Conservation (phyloP, 23 red algal species). For the Chondrus crispus region DNA sequence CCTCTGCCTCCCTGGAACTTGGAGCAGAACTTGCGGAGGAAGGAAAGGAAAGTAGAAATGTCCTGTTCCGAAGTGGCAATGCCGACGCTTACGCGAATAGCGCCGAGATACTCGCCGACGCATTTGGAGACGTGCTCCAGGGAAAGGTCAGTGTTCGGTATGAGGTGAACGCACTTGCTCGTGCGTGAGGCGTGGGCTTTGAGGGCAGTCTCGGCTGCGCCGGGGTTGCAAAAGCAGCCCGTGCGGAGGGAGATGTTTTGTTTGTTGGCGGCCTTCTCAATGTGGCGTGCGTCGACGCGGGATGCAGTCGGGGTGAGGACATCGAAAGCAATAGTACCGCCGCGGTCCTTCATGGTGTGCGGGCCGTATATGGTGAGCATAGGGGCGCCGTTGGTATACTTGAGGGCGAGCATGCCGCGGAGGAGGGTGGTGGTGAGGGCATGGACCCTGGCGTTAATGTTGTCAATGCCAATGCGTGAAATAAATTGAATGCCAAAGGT, state of each 20-base stretch:
- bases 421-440: conserved; percentile 15
- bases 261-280: conserved; percentile 27
- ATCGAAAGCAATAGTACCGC: conserved; percentile 38
- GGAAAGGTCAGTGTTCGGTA: not conserved
- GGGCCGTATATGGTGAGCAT: conserved; percentile 32
- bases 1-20: not conserved
- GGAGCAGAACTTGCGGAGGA: not conserved
- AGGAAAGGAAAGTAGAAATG: not conserved
- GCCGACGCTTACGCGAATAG: not conserved
- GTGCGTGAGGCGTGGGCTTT: not conserved
- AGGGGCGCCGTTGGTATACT: not conserved
- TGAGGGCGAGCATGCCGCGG: not conserved
- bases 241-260: conserved; percentile 20
- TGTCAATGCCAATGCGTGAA: conserved; percentile 22
- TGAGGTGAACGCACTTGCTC: not conserved
- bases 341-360: not conserved
- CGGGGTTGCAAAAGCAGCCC: conserved; percentile 59
- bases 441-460: not conserved
- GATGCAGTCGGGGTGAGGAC: not conserved
- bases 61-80: not conserved
- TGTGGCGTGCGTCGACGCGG: conserved; percentile 2
- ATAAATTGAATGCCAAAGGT: conserved; percentile 24
- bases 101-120: not conserved
- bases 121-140: not conserved
- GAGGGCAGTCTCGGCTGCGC: conserved; percentile 11